Conservation (phyloP, 1,139 yeast genomes). For the Pichia sp. region DNA sequence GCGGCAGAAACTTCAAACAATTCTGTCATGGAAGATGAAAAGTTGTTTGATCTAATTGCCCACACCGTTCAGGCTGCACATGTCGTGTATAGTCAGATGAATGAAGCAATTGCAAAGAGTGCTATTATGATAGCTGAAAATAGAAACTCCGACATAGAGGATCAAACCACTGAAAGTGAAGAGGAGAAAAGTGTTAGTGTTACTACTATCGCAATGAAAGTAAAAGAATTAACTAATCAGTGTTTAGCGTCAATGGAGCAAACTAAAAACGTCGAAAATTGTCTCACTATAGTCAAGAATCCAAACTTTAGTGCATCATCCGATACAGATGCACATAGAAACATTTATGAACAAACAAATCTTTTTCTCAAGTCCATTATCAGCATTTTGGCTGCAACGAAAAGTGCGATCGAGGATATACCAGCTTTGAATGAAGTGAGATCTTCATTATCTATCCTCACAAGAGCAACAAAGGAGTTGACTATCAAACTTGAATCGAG, state of each 20-base stretch:
- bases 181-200: slow-evolving; percentile 4
- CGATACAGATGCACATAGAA: slow-evolving; percentile 53
- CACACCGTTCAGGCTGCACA: slow-evolving; percentile 76
- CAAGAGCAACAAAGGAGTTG: slow-evolving; percentile 86
- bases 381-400: slow-evolving; percentile 76
- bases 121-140: slow-evolving; percentile 51
- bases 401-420: slow-evolving; percentile 72
- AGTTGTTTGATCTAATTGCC: slow-evolving; percentile 67
- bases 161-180: slow-evolving; percentile 1
- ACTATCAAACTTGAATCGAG: slow-evolving; percentile 72
- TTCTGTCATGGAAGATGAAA: slow-evolving; percentile 60
- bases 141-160: slow-evolving; percentile 2
- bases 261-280: slow-evolving; percentile 60
- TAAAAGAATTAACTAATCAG: slow-evolving; percentile 73
- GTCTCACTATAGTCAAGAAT: slow-evolving; percentile 39
- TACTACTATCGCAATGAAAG: slow-evolving; percentile 47
- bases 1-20: not conserved
- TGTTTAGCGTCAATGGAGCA: slow-evolving; percentile 78
- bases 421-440: slow-evolving; percentile 78
- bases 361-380: slow-evolving; percentile 77
- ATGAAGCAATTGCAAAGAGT: slow-evolving; percentile 68
- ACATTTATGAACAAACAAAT: slow-evolving; percentile 85
- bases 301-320: slow-evolving; percentile 45
- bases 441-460: slow-evolving; percentile 71
- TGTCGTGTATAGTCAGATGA: slow-evolving; percentile 72